Percentiles rank a stretch among this genome's conserved stretches.
Evolutionary conservation across 2,329 filamentous ascomycete species (phyloP).

Genomic region (Alternaria conjuncta): DNA sequence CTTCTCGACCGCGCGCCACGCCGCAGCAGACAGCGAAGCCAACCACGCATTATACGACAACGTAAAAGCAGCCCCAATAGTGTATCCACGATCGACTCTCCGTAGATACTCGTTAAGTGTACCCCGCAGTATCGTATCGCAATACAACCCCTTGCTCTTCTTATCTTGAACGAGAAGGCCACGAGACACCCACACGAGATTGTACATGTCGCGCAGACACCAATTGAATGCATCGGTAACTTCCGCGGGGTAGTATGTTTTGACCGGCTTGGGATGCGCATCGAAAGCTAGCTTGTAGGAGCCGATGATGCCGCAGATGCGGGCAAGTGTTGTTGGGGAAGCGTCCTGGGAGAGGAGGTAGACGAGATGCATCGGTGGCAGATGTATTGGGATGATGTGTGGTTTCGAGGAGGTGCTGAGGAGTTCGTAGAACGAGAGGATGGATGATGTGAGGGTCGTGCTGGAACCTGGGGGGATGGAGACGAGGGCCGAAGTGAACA

Average conservation of each 20-base stretch:
- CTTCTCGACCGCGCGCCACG: constrained; percentile 57
- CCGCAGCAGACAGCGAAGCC: constrained; percentile 54
- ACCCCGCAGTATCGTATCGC: constrained; percentile 55
- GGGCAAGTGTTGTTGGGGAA: constrained; percentile 69
- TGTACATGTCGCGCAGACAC: constrained; percentile 86
- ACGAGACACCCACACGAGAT: constrained; percentile 78
- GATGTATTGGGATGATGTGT: constrained; percentile 64
- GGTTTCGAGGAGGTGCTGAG: constrained; percentile 52
- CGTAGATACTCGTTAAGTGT: constrained; percentile 52
- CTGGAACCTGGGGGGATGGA: constrained; percentile 32
- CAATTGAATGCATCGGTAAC: constrained; percentile 72
- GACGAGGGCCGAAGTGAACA: constrained; percentile 41
- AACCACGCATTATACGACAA: constrained; percentile 56
- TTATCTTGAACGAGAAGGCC: constrained; percentile 70
- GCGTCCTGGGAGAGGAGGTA: constrained; percentile 74
- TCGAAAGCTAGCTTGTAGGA: constrained; percentile 79
- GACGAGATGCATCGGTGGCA: constrained; percentile 71
- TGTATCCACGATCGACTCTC: constrained; percentile 47
- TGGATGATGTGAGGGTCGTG: constrained; percentile 55
- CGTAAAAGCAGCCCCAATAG: constrained; percentile 53
- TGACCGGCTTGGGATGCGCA: constrained; percentile 57
- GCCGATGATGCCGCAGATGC: constrained; percentile 72
- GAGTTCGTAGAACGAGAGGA: constrained; percentile 73
- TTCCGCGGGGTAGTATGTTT: constrained; percentile 42
- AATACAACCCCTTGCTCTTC: constrained; percentile 63